Evolutionary conservation across 805 yeast genomes (phyloP).

Genomic region (Suhomyces pyralidae): DNA sequence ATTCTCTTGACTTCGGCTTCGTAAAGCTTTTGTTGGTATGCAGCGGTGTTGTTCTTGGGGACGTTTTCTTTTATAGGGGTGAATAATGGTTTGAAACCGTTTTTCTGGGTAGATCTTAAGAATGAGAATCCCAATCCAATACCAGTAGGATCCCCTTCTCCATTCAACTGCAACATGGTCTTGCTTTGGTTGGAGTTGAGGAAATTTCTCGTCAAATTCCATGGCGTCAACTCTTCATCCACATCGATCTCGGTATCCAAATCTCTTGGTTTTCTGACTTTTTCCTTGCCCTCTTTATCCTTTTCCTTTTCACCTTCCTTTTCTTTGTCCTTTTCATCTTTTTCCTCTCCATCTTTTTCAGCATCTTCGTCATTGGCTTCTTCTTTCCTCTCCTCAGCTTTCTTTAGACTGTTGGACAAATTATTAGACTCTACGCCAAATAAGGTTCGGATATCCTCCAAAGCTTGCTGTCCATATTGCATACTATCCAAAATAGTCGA

Average conservation of each 20-base stretch:
- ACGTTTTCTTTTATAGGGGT: conserved; percentile 33
- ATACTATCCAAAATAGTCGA: conserved; percentile 80
- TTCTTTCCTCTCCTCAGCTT: conserved; percentile 26
- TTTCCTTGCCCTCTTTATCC: conserved; percentile 19
- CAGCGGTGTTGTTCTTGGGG: conserved; percentile 41
- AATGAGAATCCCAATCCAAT: conserved; percentile 87
- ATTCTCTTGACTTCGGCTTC: conserved; percentile 85
- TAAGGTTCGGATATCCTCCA: conserved; percentile 74
- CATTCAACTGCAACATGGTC: conserved; percentile 92
- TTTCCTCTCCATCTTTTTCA: conserved; percentile 34
- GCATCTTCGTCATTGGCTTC: conserved; percentile 13
- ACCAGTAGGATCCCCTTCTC: conserved; percentile 94
- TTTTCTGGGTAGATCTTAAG: conserved; percentile 89
- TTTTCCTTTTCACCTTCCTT: conserved; percentile 18
- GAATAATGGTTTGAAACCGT: conserved; percentile 62
- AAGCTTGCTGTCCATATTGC: conserved; percentile 87
- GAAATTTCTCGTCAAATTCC: conserved; percentile 92
- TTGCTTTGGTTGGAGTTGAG: conserved; percentile 93
- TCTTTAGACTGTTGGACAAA: conserved; percentile 2
- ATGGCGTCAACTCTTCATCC: conserved; percentile 85
- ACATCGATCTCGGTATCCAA: conserved; percentile 50
- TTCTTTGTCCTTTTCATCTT: conserved; percentile 17
- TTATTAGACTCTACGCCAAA: conserved; percentile 27
- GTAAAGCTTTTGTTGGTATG: conserved; percentile 79
- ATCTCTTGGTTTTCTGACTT: conserved; percentile 25